Conservation (phyloP, 2,329 filamentous ascomycete species). For the Ophiosphaerella narmari region DNA sequence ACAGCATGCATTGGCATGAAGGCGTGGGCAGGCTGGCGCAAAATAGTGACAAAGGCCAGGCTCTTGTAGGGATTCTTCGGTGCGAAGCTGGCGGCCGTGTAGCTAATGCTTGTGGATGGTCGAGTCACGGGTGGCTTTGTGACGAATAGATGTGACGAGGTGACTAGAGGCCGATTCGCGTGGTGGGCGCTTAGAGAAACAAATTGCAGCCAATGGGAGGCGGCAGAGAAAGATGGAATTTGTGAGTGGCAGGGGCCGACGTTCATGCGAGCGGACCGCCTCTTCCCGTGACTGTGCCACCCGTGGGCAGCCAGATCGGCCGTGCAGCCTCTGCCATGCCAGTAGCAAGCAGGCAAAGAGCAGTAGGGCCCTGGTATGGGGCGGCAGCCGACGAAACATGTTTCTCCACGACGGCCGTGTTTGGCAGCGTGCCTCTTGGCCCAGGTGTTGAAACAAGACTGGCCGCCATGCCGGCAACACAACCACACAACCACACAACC, state of each 20-base stretch:
- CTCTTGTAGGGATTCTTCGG: conserved; percentile 4
- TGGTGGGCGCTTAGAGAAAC: conserved; percentile 18
- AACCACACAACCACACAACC: background rate
- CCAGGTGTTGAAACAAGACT: background rate
- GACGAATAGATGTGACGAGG: conserved; percentile 11
- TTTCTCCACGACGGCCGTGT: conserved; percentile 7
- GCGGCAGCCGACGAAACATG: conserved; percentile 16
- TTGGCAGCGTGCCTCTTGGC: background rate
- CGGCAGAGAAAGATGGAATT: conserved; percentile 6
- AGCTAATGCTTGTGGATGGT: background rate
- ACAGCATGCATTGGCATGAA: conserved; percentile 16
- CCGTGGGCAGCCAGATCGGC: conserved; percentile 13
- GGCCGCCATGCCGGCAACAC: background rate
- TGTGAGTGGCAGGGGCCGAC: conserved; percentile 12
- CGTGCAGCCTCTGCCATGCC: background rate
- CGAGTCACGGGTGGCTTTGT: conserved; percentile 5
- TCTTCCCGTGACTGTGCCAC: conserved; percentile 31
- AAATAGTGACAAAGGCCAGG: conserved; percentile 15
- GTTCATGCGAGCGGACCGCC: conserved; percentile 30
- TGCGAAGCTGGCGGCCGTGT: background rate
- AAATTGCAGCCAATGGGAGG: conserved; percentile 12
- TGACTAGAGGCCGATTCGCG: conserved; percentile 13
- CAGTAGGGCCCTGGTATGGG: background rate
- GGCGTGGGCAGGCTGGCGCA: conserved; percentile 14
- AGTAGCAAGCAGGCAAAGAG: no score